phyloP scores from a whole-genome alignment of 495 filamentous ascomycete species.

The Talaromyces proteolyticus region DNA sequence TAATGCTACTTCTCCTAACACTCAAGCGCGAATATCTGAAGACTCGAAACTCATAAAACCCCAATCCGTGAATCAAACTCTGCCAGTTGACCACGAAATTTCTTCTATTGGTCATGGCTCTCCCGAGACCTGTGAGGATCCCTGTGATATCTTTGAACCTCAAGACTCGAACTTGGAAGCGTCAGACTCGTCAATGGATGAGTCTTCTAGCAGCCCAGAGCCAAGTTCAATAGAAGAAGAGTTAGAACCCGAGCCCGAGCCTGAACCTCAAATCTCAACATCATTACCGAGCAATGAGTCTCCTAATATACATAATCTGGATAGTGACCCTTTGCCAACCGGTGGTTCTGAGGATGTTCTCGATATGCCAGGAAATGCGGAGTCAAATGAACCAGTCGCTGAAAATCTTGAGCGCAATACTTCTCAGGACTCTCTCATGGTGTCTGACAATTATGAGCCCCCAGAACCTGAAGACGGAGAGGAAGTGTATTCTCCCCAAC shows the following conservation, averaged over 20 bases:
- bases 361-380: too few species aligned
- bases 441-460: constrained; percentile 53
- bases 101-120: background rate
- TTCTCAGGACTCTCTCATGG: background rate
- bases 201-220: constrained; percentile 24
- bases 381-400: too few species aligned
- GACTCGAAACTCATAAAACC: background rate
- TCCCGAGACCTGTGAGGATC: background rate
- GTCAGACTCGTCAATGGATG: constrained; percentile 35
- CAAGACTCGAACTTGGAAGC: constrained; percentile 17
- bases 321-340: too few species aligned
- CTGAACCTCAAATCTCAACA: background rate
- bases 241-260: background rate
- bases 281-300: background rate
- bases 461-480: constrained; percentile 41
- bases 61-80: background rate
- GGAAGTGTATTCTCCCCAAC: constrained; percentile 6
- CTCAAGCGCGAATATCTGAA: background rate
- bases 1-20: too few species aligned
- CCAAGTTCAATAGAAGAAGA: constrained; percentile 9
- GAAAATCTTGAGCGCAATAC: too few species aligned
- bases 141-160: constrained; percentile 3
- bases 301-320: constrained; percentile 1
- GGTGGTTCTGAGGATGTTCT: too few species aligned
- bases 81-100: background rate